Conservation (phyloP, 1,284 basidiomycete genomes). For the Volvariella volvacea region DNA sequence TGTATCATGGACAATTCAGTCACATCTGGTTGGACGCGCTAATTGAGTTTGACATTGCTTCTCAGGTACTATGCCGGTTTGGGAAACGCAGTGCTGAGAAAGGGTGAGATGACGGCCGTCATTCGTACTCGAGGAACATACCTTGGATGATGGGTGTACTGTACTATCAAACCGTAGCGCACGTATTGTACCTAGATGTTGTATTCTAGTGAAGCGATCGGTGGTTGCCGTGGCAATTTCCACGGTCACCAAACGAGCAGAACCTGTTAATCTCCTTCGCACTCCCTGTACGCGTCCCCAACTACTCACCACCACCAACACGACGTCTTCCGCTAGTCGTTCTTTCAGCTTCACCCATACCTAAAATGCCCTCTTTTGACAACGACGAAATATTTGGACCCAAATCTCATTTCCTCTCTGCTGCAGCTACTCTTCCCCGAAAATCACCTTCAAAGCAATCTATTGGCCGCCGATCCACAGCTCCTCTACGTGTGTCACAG, state of each 20-base stretch:
- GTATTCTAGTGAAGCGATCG: neutral
- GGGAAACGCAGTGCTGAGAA: no score
- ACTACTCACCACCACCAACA: neutral
- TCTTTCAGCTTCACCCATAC: neutral
- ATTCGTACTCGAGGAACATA: no score
- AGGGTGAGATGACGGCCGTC: no score
- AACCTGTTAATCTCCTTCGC: no score
- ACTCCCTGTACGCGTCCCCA: neutral
- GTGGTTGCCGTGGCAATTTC: neutral
- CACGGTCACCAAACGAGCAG: neutral
- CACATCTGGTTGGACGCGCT: no score
- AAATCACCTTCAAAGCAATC: conserved; percentile 42
- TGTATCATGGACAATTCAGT: no score
- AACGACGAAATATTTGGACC: conserved; percentile 20
- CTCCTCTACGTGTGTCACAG: conserved; percentile 31
- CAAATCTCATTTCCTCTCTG: conserved; percentile 20
- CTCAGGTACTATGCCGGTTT: no score
- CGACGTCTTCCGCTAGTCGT: neutral
- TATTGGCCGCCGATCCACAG: conserved; percentile 31
- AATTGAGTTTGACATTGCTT: no score
- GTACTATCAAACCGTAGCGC: no score
- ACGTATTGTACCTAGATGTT: no score
- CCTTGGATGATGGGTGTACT: no score
- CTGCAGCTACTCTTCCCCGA: conserved; percentile 26
- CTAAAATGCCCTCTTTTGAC: conserved; percentile 25